phyloP scores from a whole-genome alignment of 208 protist species.

The Leishmania amazonensis region DNA sequence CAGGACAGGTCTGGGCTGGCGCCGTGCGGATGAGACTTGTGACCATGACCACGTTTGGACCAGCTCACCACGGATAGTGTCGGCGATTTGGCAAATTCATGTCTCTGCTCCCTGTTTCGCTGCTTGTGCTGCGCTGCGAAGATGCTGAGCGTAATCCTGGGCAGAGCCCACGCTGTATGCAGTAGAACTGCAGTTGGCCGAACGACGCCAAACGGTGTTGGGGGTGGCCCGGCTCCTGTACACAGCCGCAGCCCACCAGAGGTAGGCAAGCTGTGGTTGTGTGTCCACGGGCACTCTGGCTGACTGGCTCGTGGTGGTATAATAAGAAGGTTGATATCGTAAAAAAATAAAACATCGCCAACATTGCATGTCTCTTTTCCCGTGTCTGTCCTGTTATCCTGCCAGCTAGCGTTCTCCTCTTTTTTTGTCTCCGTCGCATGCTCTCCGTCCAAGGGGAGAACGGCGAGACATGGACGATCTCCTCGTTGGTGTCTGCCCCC shows the following conservation, averaged over 20 bases:
- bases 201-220: background rate
- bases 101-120: background rate
- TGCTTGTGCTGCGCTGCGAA: background rate
- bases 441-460: background rate
- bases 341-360: background rate
- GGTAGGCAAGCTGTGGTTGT: background rate
- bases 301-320: background rate
- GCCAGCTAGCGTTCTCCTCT: background rate
- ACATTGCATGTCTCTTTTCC: background rate
- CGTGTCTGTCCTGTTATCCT: background rate
- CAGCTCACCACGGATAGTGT: background rate
- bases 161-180: background rate
- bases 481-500: background rate
- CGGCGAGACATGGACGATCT: background rate
- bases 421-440: background rate
- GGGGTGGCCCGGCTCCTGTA: background rate
- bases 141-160: background rate
- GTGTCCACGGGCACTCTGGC: background rate
- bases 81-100: background rate
- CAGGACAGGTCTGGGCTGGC: background rate
- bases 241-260: background rate
- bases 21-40: background rate
- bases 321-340: background rate
- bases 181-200: background rate
- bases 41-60: background rate